Evolutionary conservation across 495 filamentous ascomycete species (phyloP).

Genomic region (Tuber melanosporum): DNA sequence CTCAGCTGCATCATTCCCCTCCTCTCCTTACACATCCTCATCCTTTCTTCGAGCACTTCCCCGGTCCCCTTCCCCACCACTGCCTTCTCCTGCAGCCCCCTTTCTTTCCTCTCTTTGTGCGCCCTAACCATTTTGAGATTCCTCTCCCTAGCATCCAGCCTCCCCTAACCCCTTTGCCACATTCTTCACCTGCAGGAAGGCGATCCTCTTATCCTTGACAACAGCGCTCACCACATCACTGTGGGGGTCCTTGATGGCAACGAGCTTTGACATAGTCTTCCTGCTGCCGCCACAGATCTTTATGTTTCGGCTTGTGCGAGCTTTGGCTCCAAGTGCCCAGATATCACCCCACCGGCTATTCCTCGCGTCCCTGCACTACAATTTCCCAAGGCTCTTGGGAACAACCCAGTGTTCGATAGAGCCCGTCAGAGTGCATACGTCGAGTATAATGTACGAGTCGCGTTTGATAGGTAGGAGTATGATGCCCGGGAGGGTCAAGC

Average conservation of each 20-base stretch:
- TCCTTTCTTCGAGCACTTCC: background rate
- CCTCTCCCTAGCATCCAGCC: constrained; percentile 33
- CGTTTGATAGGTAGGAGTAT: too few species aligned
- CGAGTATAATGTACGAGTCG: too few species aligned
- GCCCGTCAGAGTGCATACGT: too few species aligned
- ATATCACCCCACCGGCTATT: too few species aligned
- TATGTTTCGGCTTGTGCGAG: too few species aligned
- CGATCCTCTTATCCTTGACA: constrained; percentile 26
- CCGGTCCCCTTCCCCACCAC: background rate
- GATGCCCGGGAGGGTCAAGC: too few species aligned
- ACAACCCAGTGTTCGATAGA: too few species aligned
- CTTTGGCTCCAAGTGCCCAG: too few species aligned
- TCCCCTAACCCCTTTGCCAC: constrained; percentile 5
- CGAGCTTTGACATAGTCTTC: constrained; percentile 30
- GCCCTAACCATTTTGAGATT: constrained; percentile 40
- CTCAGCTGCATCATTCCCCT: too few species aligned
- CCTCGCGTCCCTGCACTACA: too few species aligned
- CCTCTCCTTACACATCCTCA: background rate
- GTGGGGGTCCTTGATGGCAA: constrained; percentile 27
- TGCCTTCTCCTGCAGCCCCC: constrained; percentile 14
- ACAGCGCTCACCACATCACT: constrained; percentile 34
- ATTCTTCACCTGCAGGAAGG: background rate
- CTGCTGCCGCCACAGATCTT: too few species aligned
- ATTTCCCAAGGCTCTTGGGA: too few species aligned
- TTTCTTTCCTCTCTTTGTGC: constrained; percentile 44